phyloP scores from a whole-genome alignment of 2,329 filamentous ascomycete genomes.

The Diaporthe sp. region DNA sequence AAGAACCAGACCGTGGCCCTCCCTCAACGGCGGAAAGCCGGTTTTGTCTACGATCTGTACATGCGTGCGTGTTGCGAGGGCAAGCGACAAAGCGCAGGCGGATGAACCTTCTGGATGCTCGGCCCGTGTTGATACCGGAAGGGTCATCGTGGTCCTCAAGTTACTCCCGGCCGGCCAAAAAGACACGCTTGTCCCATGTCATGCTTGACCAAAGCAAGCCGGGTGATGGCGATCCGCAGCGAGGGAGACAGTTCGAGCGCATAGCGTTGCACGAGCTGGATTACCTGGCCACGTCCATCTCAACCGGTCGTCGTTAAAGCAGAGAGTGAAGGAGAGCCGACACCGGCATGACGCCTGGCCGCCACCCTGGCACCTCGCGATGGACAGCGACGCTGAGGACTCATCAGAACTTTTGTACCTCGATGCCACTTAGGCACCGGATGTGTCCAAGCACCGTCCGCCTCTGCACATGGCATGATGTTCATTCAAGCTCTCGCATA shows the following conservation, averaged over 20 bases:
- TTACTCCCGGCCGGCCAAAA: neutral
- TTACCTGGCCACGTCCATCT: neutral
- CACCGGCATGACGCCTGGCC: neutral
- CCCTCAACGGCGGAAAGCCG: no score
- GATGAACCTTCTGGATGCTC: neutral
- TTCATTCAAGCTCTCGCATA: neutral
- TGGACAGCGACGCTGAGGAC: neutral
- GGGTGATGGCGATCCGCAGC: neutral
- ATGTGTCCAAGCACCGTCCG: neutral
- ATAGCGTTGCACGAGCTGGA: neutral
- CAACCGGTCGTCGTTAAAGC: neutral
- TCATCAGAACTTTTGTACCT: conserved; percentile 1
- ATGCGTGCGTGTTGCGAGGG: neutral
- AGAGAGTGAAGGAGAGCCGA: neutral
- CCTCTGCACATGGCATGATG: neutral
- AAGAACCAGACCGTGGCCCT: neutral
- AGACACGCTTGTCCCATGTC: neutral
- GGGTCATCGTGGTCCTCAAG: neutral
- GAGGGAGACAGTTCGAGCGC: neutral
- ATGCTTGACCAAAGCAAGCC: neutral
- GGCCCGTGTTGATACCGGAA: neutral
- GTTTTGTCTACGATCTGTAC: neutral
- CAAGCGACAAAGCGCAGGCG: neutral
- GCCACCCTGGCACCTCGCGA: neutral
- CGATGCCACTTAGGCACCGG: neutral